Percentiles rank a stretch among this genome's conserved stretches.
Conservation (phyloP, 257 asterid species). For the Ballota nigra region DNA sequence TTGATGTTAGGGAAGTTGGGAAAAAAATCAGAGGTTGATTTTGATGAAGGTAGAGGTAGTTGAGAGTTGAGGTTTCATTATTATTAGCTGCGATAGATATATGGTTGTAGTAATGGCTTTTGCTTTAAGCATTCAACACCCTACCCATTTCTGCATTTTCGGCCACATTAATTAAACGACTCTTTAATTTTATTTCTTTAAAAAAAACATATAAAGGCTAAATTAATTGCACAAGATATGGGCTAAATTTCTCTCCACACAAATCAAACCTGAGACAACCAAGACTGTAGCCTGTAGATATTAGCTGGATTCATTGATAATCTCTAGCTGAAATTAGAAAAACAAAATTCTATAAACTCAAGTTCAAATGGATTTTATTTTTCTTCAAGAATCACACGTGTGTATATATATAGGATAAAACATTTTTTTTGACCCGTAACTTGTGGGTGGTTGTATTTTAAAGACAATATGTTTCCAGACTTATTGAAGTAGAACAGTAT, state of each 20-base stretch:
- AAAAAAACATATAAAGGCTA: neutral
- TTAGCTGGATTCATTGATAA: neutral
- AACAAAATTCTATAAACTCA: too few species aligned
- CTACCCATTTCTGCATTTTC: conserved; percentile 25
- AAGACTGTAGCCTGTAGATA: neutral
- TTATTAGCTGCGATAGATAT: conserved; percentile 1
- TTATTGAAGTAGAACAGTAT: too few species aligned
- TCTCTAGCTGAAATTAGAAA: neutral
- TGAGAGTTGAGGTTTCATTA: conserved; percentile 34
- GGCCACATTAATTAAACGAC: conserved; percentile 29
- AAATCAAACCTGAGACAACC: neutral
- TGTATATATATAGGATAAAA: too few species aligned
- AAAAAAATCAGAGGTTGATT: conserved; percentile 5
- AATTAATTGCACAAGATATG: neutral
- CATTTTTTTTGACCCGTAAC: too few species aligned
- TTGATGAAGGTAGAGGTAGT: conserved; percentile 36
- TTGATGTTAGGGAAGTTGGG: neutral
- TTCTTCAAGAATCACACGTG: too few species aligned
- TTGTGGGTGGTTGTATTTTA: too few species aligned
- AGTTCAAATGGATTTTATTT: too few species aligned
- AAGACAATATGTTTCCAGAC: too few species aligned
- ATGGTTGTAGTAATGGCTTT: conserved; percentile 10
- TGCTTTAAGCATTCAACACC: conserved; percentile 14
- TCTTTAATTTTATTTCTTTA: neutral
- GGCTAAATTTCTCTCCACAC: neutral